Conservation (phyloP, 768 basidiomycete genomes). For the Calvatia gigantea region DNA sequence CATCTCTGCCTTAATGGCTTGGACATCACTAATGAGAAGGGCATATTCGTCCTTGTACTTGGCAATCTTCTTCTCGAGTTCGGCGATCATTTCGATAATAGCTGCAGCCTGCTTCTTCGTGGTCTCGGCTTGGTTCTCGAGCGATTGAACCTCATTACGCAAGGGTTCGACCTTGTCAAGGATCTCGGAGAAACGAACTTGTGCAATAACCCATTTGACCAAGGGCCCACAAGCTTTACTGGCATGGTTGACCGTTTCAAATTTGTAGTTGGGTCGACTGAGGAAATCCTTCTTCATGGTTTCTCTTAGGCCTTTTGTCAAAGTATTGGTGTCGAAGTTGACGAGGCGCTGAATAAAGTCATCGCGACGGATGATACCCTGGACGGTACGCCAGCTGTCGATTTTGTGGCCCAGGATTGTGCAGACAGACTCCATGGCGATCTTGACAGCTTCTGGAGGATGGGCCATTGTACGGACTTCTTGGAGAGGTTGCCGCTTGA, state of each 20-base stretch:
- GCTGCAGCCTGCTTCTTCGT: conserved; percentile 91
- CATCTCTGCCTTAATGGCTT: conserved; percentile 97
- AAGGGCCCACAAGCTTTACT: conserved; percentile 97
- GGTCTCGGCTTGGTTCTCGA: conserved; percentile 90
- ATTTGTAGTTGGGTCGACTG: conserved; percentile 87
- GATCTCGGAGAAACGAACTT: conserved; percentile 96
- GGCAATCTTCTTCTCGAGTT: conserved; percentile 89
- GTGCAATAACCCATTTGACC: conserved; percentile 97
- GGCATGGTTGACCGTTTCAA: conserved; percentile 91
- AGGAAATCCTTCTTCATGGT: conserved; percentile 92
- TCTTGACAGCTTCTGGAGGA: conserved; percentile 95
- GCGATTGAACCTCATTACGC: conserved; percentile 89
- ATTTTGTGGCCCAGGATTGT: conserved; percentile 95
- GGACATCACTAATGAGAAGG: conserved; percentile 91
- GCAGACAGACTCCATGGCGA: conserved; percentile 99
- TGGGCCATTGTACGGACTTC: conserved; percentile 99
- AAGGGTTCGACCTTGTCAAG: conserved; percentile 95
- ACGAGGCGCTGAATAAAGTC: conserved; percentile 96
- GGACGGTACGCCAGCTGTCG: conserved; percentile 95
- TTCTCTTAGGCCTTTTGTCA: conserved; percentile 88
- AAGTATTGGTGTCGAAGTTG: conserved; percentile 86
- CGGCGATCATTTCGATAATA: conserved; percentile 88
- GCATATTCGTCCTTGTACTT: conserved; percentile 98
- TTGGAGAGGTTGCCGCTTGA: conserved; percentile 91
- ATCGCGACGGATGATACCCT: conserved; percentile 92